These are phyloP conservation scores for Dothideomycetidae sp. DNA, from an alignment of 2,329 filamentous ascomycete species.

Conservation along the genomic window DNA sequence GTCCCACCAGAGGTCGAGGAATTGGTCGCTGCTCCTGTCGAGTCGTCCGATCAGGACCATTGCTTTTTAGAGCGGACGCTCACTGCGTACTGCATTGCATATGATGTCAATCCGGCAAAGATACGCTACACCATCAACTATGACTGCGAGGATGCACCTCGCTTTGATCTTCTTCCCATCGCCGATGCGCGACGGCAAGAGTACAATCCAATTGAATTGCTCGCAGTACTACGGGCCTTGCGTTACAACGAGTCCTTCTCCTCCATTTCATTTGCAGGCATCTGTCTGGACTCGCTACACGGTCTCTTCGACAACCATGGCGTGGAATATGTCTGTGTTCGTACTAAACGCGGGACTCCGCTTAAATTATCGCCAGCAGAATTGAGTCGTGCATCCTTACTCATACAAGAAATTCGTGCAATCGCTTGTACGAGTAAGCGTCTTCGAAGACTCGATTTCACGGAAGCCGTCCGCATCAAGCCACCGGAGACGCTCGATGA, in stretches of 20 bases:
- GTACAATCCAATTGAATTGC: constrained; percentile 48
- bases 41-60: constrained; percentile 44
- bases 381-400: constrained; percentile 40
- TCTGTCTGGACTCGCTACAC: constrained; percentile 51
- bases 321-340: constrained; percentile 46
- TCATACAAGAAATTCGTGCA: constrained; percentile 55
- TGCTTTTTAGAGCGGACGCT: constrained; percentile 51
- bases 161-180: constrained; percentile 49
- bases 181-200: constrained; percentile 35
- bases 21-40: constrained; percentile 32
- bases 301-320: constrained; percentile 46
- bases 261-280: constrained; percentile 51
- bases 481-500: constrained; percentile 33
- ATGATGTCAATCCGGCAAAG: constrained; percentile 51
- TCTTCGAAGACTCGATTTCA: constrained; percentile 51
- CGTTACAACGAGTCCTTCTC: constrained; percentile 57
- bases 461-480: constrained; percentile 43
- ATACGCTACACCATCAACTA: constrained; percentile 50
- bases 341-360: constrained; percentile 43
- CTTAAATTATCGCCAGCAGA: constrained; percentile 39
- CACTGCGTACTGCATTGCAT: constrained; percentile 55
- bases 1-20: constrained; percentile 44
- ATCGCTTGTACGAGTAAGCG: constrained; percentile 51
- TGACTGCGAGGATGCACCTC: constrained; percentile 50
- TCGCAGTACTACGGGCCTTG: constrained; percentile 54